Evolutionary conservation across 768 basidiomycete species (phyloP).

Genomic region (Neoboletus subvelutipes): DNA sequence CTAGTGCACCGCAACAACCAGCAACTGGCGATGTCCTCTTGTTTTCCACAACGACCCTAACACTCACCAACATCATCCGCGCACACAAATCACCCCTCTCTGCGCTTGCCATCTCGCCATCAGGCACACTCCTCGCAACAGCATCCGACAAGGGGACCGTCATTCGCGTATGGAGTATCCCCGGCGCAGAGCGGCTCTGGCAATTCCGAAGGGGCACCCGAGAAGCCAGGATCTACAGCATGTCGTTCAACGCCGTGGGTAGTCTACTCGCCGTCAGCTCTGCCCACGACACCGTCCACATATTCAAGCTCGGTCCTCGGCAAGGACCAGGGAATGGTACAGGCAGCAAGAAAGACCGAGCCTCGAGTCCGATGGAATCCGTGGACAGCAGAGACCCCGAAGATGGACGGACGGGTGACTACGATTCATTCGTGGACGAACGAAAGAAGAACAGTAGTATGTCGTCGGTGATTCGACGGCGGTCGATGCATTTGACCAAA

Average conservation of each 20-base stretch:
- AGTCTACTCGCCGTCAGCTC: conserved; percentile 87
- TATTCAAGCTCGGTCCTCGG: conserved; percentile 75
- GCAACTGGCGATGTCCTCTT: conserved; percentile 84
- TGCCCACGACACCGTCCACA: conserved; percentile 94
- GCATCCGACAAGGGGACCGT: conserved; percentile 95
- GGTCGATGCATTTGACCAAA: conserved; percentile 74
- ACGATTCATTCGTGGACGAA: conserved; percentile 80
- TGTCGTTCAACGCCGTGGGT: conserved; percentile 81
- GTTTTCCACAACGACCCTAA: conserved; percentile 90
- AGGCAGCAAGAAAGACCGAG: conserved; percentile 28
- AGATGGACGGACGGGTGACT: conserved; percentile 64
- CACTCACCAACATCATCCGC: conserved; percentile 93
- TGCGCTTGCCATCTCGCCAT: conserved; percentile 78
- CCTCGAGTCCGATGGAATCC: conserved; percentile 63
- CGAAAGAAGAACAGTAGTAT: conserved; percentile 60
- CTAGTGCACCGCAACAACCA: conserved; percentile 42
- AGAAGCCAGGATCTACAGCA: conserved; percentile 80
- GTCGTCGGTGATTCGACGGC: conserved; percentile 63
- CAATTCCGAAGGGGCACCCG: conserved; percentile 93
- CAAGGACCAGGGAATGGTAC: conserved; percentile 21
- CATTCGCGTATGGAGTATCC: conserved; percentile 91
- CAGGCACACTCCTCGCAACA: conserved; percentile 89
- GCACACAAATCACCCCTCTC: conserved; percentile 96
- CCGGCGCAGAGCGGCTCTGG: conserved; percentile 89
- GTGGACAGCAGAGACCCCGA: conserved; percentile 62